These are phyloP conservation scores for Nitzschia putrida DNA, from an alignment of 108 stramenopile genomes.

Conservation along the genomic window DNA sequence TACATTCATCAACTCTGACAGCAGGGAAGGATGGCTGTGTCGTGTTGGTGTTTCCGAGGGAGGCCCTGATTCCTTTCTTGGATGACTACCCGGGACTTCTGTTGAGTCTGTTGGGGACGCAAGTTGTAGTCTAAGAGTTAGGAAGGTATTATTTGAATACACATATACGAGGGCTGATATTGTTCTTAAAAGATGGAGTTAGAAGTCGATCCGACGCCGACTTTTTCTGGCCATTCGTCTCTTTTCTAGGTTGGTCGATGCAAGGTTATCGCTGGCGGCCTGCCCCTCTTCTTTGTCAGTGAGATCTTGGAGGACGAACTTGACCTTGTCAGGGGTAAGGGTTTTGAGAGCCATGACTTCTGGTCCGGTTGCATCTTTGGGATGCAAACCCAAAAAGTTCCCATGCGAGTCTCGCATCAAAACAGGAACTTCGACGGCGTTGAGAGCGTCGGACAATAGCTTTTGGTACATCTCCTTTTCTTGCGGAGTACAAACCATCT, in stretches of 20 bases:
- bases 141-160: not conserved
- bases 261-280: not conserved
- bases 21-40: conserved; percentile 87
- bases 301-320: conserved; percentile 42
- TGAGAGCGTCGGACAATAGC: conserved; percentile 14
- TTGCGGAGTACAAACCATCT: not conserved
- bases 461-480: conserved; percentile 20
- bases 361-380: conserved; percentile 29
- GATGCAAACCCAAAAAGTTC: conserved; percentile 28
- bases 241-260: not conserved
- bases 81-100: conserved; percentile 84
- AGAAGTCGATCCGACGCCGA: not conserved
- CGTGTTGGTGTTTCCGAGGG: conserved; percentile 70
- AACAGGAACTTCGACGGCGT: conserved; percentile 32
- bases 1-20: conserved; percentile 82
- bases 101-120: conserved; percentile 83
- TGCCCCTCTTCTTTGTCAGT: not conserved
- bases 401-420: conserved; percentile 35
- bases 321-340: conserved; percentile 29
- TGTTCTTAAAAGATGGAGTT: not conserved
- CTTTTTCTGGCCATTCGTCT: conserved; percentile 5
- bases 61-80: conserved; percentile 73
- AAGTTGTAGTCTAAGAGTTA: conserved; percentile 68
- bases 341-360: conserved; percentile 23
- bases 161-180: not conserved